A percentile compares a stretch with the other conserved stretches of the same genome.
Conservation (phyloP, 2,329 filamentous ascomycete species). For the Sclerotinia trifoliorum region DNA sequence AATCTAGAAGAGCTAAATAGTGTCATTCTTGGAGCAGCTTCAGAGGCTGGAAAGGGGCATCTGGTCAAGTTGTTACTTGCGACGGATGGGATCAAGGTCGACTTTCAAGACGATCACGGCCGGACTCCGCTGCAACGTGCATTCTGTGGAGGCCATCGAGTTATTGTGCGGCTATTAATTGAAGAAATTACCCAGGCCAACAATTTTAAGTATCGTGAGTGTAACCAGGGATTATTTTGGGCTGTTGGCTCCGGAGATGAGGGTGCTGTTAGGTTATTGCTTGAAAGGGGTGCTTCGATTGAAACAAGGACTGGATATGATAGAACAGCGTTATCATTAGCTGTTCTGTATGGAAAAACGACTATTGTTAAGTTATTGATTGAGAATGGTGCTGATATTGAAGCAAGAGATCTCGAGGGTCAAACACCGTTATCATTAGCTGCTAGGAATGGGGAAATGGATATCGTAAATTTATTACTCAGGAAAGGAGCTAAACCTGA, state of each 20-base stretch:
- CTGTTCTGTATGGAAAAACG: accelerated
- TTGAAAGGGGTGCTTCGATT: not conserved
- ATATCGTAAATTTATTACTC: too few relatives aligned
- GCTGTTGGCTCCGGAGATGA: not conserved
- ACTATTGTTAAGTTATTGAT: not conserved
- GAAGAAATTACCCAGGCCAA: not conserved
- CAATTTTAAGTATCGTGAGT: too few relatives aligned
- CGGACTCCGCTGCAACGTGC: slow-evolving; percentile 17
- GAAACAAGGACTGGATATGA: not conserved
- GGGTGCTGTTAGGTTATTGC: not conserved
- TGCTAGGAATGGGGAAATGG: too few relatives aligned
- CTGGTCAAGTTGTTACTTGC: slow-evolving; percentile 3
- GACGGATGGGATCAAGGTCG: slow-evolving; percentile 20
- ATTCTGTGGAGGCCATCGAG: not conserved
- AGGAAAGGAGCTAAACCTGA: too few relatives aligned
- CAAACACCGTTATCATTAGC: not conserved
- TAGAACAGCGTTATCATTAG: not conserved
- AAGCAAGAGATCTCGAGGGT: not conserved
- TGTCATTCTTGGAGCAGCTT: not conserved
- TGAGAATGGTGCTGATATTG: not conserved
- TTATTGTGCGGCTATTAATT: slow-evolving; percentile 10
- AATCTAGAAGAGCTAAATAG: slow-evolving; percentile 1
- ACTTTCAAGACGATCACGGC: slow-evolving; percentile 20
- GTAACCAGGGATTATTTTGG: not conserved
- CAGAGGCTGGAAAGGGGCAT: not conserved